phyloP scores from a whole-genome alignment of 2,329 filamentous ascomycete genomes.

The Venturia carpophila region DNA sequence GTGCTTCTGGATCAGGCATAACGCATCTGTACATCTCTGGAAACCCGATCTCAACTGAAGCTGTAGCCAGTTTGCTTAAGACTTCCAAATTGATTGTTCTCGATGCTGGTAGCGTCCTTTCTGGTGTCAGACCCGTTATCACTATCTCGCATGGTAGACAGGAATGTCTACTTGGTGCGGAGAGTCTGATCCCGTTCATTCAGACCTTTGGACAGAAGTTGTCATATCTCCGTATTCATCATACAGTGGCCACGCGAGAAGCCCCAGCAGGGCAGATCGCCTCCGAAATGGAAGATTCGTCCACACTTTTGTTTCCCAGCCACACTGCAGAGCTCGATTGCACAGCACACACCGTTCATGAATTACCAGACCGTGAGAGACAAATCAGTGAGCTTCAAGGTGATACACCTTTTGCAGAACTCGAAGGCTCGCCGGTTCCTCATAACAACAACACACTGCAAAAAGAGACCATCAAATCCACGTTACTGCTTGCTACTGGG shows the following conservation, averaged over 20 bases:
- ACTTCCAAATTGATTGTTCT: conserved; percentile 47
- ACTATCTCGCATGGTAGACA: conserved; percentile 23
- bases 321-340: conserved; percentile 27
- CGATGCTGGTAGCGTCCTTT: conserved; percentile 45
- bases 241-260: conserved; percentile 46
- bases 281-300: conserved; percentile 24
- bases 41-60: conserved; percentile 50
- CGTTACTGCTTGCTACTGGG: not conserved
- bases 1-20: conserved; percentile 46
- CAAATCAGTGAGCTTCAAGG: conserved; percentile 26
- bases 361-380: conserved; percentile 24
- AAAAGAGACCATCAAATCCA: not conserved
- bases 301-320: conserved; percentile 22
- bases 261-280: conserved; percentile 24
- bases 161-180: conserved; percentile 38
- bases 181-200: conserved; percentile 48
- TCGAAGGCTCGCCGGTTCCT: conserved; percentile 25
- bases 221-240: conserved; percentile 49
- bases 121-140: conserved; percentile 23
- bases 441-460: conserved; percentile 27
- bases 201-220: conserved; percentile 37
- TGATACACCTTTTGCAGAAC: conserved; percentile 26
- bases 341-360: conserved; percentile 20
- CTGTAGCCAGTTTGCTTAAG: conserved; percentile 45
- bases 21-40: conserved; percentile 53